These are phyloP conservation scores for Epithele typhae DNA, from an alignment of 768 basidiomycete genomes.

Conservation along the genomic window DNA sequence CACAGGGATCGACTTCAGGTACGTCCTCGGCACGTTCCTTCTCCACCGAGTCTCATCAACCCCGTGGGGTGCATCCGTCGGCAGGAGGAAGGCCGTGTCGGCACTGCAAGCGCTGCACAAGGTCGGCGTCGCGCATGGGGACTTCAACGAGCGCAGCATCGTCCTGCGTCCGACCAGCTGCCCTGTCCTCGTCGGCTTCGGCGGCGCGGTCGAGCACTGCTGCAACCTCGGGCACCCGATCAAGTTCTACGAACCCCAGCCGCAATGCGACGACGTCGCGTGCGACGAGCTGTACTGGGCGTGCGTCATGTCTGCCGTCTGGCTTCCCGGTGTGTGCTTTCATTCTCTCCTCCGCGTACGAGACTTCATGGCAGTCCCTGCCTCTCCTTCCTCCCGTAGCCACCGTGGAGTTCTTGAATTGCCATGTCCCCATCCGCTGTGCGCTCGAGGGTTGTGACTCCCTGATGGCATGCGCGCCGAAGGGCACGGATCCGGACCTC, in stretches of 20 bases:
- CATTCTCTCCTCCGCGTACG: not conserved
- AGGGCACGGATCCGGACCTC: slow-evolving; percentile 1
- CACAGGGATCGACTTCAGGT: slow-evolving; percentile 1
- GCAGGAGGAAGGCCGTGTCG: not conserved
- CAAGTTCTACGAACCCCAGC: slow-evolving; percentile 1
- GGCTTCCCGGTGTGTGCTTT: slow-evolving; percentile 3
- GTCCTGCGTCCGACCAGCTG: not conserved
- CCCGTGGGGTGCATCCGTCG: no score
- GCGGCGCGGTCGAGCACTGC: not conserved
- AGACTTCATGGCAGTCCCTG: not conserved
- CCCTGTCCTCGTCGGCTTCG: slow-evolving; percentile 1
- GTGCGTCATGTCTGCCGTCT: slow-evolving; percentile 1
- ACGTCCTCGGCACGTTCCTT: not conserved
- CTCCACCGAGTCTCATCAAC: no score
- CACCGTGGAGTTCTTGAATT: slow-evolving; percentile 2
- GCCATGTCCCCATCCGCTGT: not conserved
- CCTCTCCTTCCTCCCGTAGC: not conserved
- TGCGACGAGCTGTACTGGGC: slow-evolving; percentile 2
- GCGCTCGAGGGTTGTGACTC: not conserved
- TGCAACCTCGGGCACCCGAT: not conserved
- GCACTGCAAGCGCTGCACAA: not conserved
- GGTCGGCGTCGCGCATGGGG: not conserved
- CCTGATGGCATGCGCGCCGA: not conserved
- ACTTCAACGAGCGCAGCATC: slow-evolving; percentile 1
- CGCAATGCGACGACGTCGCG: not conserved